These are phyloP conservation scores for Salix brachista DNA, from an alignment of 345 rosid species.

Conservation along the genomic window DNA sequence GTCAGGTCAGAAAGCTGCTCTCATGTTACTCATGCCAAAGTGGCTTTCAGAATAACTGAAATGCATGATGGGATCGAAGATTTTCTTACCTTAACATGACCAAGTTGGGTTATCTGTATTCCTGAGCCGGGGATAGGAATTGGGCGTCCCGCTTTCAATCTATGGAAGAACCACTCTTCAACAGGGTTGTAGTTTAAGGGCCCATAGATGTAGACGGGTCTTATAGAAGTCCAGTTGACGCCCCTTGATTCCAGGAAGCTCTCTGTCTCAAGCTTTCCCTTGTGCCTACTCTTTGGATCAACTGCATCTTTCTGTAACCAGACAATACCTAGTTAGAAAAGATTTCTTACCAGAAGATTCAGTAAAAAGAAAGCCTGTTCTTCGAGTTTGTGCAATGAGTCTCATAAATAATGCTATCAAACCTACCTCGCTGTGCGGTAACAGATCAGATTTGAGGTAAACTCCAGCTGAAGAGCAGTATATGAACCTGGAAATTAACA, in stretches of 20 bases:
- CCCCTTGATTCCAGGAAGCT: constrained; percentile 53
- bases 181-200: constrained; percentile 97
- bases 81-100: constrained; percentile 82
- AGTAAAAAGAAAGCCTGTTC: too few species aligned
- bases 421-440: constrained; percentile 82
- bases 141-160: constrained; percentile 90
- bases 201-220: constrained; percentile 95
- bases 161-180: constrained; percentile 98
- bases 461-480: constrained; percentile 98
- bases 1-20: constrained; percentile 7
- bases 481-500: constrained; percentile 56
- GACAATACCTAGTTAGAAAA: neutral
- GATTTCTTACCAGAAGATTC: neutral
- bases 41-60: neutral
- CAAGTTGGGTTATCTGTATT: constrained; percentile 76
- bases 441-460: constrained; percentile 75
- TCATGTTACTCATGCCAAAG: neutral
- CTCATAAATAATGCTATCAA: neutral
- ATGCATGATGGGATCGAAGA: constrained; percentile 5
- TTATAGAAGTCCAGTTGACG: constrained; percentile 88
- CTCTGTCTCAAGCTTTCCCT: constrained; percentile 93
- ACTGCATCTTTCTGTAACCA: constrained; percentile 67
- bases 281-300: constrained; percentile 97
- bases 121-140: constrained; percentile 90
- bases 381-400: too few species aligned